Base-by-base conservation (phyloP, 1,284 basidiomycete species). In the Heterobasidion irregulare region DNA sequence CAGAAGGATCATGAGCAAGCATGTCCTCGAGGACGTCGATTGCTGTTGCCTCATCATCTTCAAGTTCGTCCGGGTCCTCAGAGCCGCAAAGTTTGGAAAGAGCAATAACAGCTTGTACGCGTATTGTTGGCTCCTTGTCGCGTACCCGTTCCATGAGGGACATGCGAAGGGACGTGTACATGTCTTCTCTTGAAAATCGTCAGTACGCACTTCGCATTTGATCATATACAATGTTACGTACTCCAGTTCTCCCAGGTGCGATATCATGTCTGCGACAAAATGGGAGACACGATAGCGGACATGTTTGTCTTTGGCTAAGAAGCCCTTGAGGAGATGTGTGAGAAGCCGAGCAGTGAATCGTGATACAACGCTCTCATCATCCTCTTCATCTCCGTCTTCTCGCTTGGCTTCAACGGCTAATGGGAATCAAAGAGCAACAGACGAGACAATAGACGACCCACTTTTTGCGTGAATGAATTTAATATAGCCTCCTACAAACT, bases 281-380 rank as follows among this genome's bases (percentile, higher is more conserved):
- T 91, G 86, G 0, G 92, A 80, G 57, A 85, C 87, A 16, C 94
- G 82, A 64, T 87, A 93, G 10, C 94, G 80, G 26, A 92, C 86
- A 54, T 82, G 80, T 75, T 96, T 98, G 75, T 95, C 89, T 70
- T 96, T 98, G 2, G 94, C 90, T 10, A 78, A 69, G 69, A 94
- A 94, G 0, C 94, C 94, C 57, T 83, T 81, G 53, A 95, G 73
- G 26, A 97, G 77, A 72, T 91, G 92, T 51, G 81, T 81, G 54
- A 97, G 73, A 3, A 97, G 72, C 49, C 84, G 79, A 10, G 80
- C 71, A 1, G 89, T 75, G 63, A 98, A 94, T 54, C 93, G 80
- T 0, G 90, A 82, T 0, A 84, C 79, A 0, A 83, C 72, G 0
- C 85, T 89, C 41, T 89, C 84, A 12, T 84, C 79, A 12, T 92